Conservation (phyloP, 306 rosid species). For the Cicer chorassanicum region DNA sequence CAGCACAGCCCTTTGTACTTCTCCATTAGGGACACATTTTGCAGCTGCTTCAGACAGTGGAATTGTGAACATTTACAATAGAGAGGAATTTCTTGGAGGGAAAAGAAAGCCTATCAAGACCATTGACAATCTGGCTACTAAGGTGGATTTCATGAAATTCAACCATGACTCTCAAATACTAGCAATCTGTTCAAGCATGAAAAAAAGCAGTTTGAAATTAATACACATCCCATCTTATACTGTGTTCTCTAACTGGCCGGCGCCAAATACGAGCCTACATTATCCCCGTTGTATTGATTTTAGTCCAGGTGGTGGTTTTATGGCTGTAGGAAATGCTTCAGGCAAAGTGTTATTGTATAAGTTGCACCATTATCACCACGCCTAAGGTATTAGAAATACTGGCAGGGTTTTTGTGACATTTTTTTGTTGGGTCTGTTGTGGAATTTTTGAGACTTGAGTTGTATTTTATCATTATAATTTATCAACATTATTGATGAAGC, state of each 20-base stretch:
- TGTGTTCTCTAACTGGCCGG: constrained; percentile 87
- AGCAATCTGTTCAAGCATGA: constrained; percentile 71
- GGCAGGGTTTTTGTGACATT: constrained; percentile 19
- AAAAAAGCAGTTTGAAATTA: constrained; percentile 74
- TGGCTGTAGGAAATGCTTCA: constrained; percentile 81
- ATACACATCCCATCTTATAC: constrained; percentile 75
- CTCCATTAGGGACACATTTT: constrained; percentile 42
- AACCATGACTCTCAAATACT: constrained; percentile 49
- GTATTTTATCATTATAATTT: constrained; percentile 15
- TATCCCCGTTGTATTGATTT: constrained; percentile 80
- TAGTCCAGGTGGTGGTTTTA: constrained; percentile 91
- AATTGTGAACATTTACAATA: constrained; percentile 47
- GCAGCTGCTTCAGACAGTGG: constrained; percentile 50
- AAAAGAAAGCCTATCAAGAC: constrained; percentile 45
- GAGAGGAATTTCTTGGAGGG: constrained; percentile 51
- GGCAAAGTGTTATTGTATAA: constrained; percentile 74
- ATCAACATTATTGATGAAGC: not conserved
- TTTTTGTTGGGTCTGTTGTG: not conserved
- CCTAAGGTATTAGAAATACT: constrained; percentile 28
- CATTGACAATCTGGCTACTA: constrained; percentile 40
- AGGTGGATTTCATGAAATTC: constrained; percentile 44
- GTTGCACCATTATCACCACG: constrained; percentile 56
- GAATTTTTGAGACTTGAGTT: constrained; percentile 26
- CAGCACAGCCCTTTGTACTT: constrained; percentile 45
- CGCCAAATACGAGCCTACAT: constrained; percentile 51